Conservation (phyloP, 257 asterid species). For the Solanum paucissectum region DNA sequence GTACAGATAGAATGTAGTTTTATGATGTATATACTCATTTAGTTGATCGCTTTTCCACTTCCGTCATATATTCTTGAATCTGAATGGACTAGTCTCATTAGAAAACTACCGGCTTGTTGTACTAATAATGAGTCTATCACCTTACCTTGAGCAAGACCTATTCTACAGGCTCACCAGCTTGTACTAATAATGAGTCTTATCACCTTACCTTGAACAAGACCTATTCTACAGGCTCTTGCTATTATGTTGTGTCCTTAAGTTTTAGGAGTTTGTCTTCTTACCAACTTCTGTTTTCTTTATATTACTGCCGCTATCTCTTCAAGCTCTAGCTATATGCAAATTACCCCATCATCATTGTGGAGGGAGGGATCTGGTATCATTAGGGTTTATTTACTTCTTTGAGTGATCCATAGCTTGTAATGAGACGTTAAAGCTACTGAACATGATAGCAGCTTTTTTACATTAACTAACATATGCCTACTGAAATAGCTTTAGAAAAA, state of each 20-base stretch:
- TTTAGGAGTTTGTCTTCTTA: background rate
- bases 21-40: background rate
- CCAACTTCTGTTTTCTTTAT: background rate
- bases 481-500: background rate
- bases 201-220: background rate
- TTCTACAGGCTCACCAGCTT: background rate
- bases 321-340: background rate
- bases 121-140: background rate
- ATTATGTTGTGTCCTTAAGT: background rate
- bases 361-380: background rate
- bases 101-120: background rate
- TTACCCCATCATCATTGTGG: background rate
- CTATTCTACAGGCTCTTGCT: background rate
- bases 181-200: background rate
- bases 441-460: background rate
- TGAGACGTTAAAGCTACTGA: background rate
- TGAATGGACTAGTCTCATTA: background rate
- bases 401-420: background rate
- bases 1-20: background rate
- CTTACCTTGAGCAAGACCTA: background rate
- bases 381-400: background rate
- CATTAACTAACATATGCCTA: background rate
- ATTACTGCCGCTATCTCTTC: too few species aligned
- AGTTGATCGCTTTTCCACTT: background rate
- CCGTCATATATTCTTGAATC: background rate